Evolutionary conservation across 305 asterid genomes (phyloP).

Genomic region (Plantago coronopus): DNA sequence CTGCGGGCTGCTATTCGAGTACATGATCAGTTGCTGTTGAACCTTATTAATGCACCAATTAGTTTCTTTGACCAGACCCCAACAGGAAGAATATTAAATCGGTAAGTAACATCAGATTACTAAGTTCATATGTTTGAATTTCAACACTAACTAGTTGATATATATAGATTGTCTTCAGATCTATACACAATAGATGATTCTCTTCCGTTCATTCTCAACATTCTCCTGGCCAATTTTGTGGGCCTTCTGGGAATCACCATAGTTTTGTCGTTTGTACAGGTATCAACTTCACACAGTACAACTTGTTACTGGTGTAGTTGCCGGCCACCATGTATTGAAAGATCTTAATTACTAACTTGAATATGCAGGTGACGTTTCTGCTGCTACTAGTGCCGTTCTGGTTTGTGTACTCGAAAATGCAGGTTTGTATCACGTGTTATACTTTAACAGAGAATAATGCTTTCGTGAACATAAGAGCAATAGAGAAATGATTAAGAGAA

Average conservation of each 20-base stretch:
- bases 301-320: constrained; percentile 7
- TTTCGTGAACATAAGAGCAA: neutral
- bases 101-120: constrained; percentile 42
- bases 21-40: constrained; percentile 55
- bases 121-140: constrained; percentile 14
- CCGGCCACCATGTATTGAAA: constrained; percentile 8
- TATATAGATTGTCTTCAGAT: constrained; percentile 84
- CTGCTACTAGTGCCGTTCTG: constrained; percentile 82
- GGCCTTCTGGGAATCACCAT: constrained; percentile 83
- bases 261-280: constrained; percentile 83
- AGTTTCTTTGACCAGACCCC: constrained; percentile 92
- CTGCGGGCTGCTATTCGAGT: constrained; percentile 76
- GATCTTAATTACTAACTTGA: neutral
- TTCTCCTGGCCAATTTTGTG: constrained; percentile 87
- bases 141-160: constrained; percentile 28
- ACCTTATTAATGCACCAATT: constrained; percentile 65
- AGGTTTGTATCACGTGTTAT: constrained; percentile 41
- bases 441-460: neutral
- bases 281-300: constrained; percentile 20
- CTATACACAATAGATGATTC: constrained; percentile 94
- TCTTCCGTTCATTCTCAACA: constrained; percentile 96
- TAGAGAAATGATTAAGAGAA: neutral
- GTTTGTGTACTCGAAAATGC: constrained; percentile 78
- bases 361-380: constrained; percentile 69
- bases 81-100: constrained; percentile 87